Evolutionary conservation across 805 yeast species (phyloP), one percentile per base, ranked within the genome.

Genomic region (Dipodascopsis tothii): DNA sequence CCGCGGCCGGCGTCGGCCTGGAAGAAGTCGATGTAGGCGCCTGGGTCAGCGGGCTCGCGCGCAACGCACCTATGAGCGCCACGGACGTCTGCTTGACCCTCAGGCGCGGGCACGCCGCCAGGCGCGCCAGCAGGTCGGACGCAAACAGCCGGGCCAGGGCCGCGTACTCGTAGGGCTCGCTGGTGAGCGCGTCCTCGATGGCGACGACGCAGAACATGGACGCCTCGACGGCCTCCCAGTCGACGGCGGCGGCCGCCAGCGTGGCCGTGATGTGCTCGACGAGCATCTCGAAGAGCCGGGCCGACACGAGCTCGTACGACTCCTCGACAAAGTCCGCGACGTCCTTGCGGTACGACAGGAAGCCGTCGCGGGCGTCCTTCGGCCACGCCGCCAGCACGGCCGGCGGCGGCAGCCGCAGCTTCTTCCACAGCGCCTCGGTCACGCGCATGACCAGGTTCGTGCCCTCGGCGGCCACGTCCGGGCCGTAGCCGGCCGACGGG

Each of bases 321-420:
- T 77, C 68, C 43, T 86, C 92, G 51, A 84, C 75, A 32, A 88
- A 69, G 54, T 92, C 97, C 1, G 81, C 74, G 6, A 82, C 81
- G 48, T 82, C 90, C 25, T 75, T 65, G 54, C 96, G 72, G 61
- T 77, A 90, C 21, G 77, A 71, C 19, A 64, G 62, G 56, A 87
- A 84, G 51, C 81, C 94, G 18, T 72, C 70, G 45, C 66, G 60
- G 21, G 58, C 58, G 6, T 65, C 62, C 20, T 55, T 56, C 18
- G 62, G 55, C 70, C 67, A 65, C 9, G 34, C 25, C 5, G 39
- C 33, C 3, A n/a, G 28, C 4, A 22, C 16, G 21, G 39, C 14
- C 9, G 54, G 50, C 4, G 48, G 51, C 9, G 38, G 21, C 9
- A 35, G 52, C 3, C 39, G 37, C 11, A 43, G 23, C 20, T 45